Conservation (phyloP, 2,329 filamentous ascomycete species). For the Aureobasidium sp. region DNA sequence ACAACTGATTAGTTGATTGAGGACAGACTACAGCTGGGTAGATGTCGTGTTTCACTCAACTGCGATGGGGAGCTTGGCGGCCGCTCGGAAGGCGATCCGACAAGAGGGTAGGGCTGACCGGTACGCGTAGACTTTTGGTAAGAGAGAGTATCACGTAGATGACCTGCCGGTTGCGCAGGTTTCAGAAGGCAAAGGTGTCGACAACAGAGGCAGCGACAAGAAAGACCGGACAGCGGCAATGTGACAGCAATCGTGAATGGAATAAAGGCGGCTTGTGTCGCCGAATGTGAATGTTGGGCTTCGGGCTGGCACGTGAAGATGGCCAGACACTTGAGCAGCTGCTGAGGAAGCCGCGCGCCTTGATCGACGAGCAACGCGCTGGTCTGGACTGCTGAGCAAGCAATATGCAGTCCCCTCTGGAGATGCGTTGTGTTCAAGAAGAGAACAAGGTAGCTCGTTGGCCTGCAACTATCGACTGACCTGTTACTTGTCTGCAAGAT, state of each 20-base stretch:
- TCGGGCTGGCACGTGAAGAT: not conserved
- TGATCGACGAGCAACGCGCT: not conserved
- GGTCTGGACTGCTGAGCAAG: constrained; percentile 2
- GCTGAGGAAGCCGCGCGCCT: not conserved
- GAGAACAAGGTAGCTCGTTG: not conserved
- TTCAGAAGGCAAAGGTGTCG: not conserved
- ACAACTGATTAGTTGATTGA: constrained; percentile 9
- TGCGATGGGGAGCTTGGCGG: constrained; percentile 9
- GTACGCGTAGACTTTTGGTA: not conserved
- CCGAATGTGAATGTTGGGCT: not conserved
- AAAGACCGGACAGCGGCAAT: not conserved
- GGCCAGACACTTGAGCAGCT: not conserved
- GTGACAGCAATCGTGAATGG: not conserved
- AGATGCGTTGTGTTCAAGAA: not conserved
- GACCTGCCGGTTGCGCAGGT: not conserved
- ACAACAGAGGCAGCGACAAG: not conserved
- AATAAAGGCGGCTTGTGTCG: not conserved
- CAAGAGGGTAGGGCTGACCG: not conserved
- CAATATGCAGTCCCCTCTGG: not conserved
- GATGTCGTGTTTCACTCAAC: constrained; percentile 13
- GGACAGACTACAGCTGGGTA: constrained; percentile 10
- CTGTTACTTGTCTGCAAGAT: not conserved
- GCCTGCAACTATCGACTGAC: not conserved
- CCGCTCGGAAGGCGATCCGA: constrained; percentile 1
- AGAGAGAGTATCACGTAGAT: not conserved